Evolutionary conservation across 2,329 filamentous ascomycete genomes (phyloP), one percentile per base, ranked within the genome.

Genomic region (Pestalotiopsis fici): DNA sequence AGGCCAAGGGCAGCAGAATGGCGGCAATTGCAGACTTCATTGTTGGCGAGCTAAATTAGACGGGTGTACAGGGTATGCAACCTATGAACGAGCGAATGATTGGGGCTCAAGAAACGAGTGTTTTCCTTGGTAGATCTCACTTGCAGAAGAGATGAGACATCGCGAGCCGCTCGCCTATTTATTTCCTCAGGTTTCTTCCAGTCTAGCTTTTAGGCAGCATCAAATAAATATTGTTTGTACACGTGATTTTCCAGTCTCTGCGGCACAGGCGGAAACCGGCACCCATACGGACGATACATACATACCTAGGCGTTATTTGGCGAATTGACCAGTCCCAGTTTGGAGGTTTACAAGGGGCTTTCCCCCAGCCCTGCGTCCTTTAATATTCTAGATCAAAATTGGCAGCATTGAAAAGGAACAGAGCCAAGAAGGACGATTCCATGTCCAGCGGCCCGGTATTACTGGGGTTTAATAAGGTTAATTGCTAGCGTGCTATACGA

Each of bases 21-120:
- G 50, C 61, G 21, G 50, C 63, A 39, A 28, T 65, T 3, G 63
- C 27, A 50, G 57, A 65, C 63, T 65, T 65, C 63, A 65, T 65
- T 50, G n/a, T 57, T 65, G 47, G 35, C 63, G 63, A n/a, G 50
- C 37, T 35, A 1, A 37, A 37, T 50, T 12, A 11, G 31, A 15
- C 12, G 62, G 54, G n/a, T n/a, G n/a, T n/a, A n/a, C n/a, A n/a
- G n/a, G 2, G 39, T 50, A 28, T 63, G 37, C 60, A 39, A 54
- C 23, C n/a, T 55, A 25, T 28, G 13, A 57, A 57, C 1, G 55
- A 57, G 55, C 21, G 21, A 57, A n/a, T 15, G 27, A 2, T 27
- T 57, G 18, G n/a, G 9, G 50, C 12, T 55, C n/a, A n/a, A n/a
- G n/a, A n/a, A 56, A 56, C 11, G n/a, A 56, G 23, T 25, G 50